Percentiles rank a stretch among this genome's conserved stretches.
These are phyloP conservation scores for Aphanomyces cochlioides DNA, from an alignment of 352 stramenopile species.

Conservation along the genomic window DNA sequence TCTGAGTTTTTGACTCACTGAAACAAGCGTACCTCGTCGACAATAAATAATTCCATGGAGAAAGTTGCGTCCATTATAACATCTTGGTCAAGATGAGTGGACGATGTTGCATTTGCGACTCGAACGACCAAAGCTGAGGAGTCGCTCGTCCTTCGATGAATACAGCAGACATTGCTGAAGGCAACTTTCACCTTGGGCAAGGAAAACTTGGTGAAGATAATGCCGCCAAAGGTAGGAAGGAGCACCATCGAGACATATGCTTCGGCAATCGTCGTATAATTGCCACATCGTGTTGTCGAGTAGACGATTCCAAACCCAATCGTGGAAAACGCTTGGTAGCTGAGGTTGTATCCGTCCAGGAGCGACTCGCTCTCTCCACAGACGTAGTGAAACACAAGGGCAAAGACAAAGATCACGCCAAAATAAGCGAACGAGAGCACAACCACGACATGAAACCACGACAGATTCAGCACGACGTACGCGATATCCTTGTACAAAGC, in stretches of 20 bases:
- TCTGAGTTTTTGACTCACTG: neutral
- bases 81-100: slow-evolving; percentile 48
- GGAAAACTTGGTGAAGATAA: slow-evolving; percentile 82
- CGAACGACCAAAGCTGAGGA: slow-evolving; percentile 71
- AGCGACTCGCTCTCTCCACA: slow-evolving; percentile 57
- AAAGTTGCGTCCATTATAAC: slow-evolving; percentile 83
- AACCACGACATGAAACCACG: slow-evolving; percentile 62
- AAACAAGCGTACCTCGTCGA: slow-evolving; percentile 39
- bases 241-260: slow-evolving; percentile 80
- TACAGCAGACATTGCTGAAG: slow-evolving; percentile 72
- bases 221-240: slow-evolving; percentile 69
- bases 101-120: slow-evolving; percentile 77
- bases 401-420: slow-evolving; percentile 6
- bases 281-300: slow-evolving; percentile 57
- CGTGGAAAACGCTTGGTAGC: slow-evolving; percentile 83
- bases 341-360: slow-evolving; percentile 65
- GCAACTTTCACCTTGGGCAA: slow-evolving; percentile 72
- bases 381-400: slow-evolving; percentile 61
- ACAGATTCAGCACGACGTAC: slow-evolving; percentile 80
- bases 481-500: slow-evolving; percentile 78
- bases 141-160: slow-evolving; percentile 59
- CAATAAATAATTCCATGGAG: slow-evolving; percentile 69
- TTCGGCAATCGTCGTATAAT: slow-evolving; percentile 66
- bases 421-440: slow-evolving; percentile 42
- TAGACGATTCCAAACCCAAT: slow-evolving; percentile 81